Base-by-base conservation (phyloP, 345 rosid species). In the Eucalyptus urophylla region DNA sequence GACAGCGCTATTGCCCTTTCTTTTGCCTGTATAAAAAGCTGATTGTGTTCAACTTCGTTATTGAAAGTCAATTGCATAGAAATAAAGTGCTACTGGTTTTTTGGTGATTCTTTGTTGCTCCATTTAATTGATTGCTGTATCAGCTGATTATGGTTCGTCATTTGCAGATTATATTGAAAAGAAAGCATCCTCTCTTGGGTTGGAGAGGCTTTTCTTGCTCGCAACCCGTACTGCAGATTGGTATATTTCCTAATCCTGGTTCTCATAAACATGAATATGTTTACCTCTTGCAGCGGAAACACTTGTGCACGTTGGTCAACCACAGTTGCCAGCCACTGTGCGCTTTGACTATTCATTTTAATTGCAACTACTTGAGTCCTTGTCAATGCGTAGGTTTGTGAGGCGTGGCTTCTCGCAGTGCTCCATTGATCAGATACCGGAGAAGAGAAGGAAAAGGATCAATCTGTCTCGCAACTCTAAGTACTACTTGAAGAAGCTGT, bases 191-290 rank as follows among this genome's bases (percentile, higher is more conserved):
- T 91, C 93, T 29, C 93, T 95, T 33, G 97, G 97, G 90, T 92
- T 97, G 89, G 94, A 95, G 49, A 95, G 86, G 96, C 94, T 97
- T 44, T 97, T 97, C 89, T 93, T 97, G 56, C 89, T 97, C 86
- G 96, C 99, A 25, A 97, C 99, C 29, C 97, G 99, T 11, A 94
- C 99, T 37, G 97, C 99, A 6, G 99, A 97, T 87, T 97, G 99
- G 99, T 97, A 88, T n/a, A 92, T 90, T 29, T 85, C 24, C 86
- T 44, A 85, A 69, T 86, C 87, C 37, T 60, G 44, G 37, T 49
- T 45, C 86, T 86, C 31, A 83, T 85, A 25, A 8, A 53, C 76
- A n/a, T 69, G 60, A 76, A 14, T n/a, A n/a, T 50, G 62, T 33
- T 72, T 37, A 4, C 25, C 43, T 86, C 87, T 86, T 37, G 56